Base-by-base conservation (phyloP, 352 stramenopile genomes). In the Phytophthora colocasiae region DNA sequence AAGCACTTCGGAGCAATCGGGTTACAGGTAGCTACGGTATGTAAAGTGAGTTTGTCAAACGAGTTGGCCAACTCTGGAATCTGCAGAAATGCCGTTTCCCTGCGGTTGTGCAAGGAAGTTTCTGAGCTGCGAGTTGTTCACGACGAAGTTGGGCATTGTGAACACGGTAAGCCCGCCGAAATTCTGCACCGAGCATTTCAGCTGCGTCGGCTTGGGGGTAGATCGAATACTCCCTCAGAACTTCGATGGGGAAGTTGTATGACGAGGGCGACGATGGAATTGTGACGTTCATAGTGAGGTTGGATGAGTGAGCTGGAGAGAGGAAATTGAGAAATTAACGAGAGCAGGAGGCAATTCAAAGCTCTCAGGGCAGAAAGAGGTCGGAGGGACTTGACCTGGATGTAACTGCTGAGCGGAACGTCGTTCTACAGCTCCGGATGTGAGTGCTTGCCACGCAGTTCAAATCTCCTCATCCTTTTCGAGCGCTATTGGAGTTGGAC, bases 151-250 rank as follows among this genome's bases (percentile, higher is more conserved):
- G 50, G 9, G 77, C 77, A 55, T 85, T 85, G 51, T 80, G 63
- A 14, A 52, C 72, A 5, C 77, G 74, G 43, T 85, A 88, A 12
- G 78, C 69, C 82, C 82, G 89, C 1, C 68, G 69, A 40, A 88
- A 79, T n/a, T 55, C 63, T 14, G 88, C 74, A 1, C 60, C 62
- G 0, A 91, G 70, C 0, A 55, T 45, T 24, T 51, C 69, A 15
- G 82, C 82, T 6, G 82, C 80, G 60, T 89, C 65, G 17, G 87
- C 77, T 69, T 91, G 82, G 19, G 78, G 78, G 31, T 80, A 58
- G 54, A 77, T 46, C 12, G 75, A 75, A 58, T 78, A 83, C 19
- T 67, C 44, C 11, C 55, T 12, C 9, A 90, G 76, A 17, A 51
- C 75, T 44, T 82, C 55, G n/a, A 80, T 14, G 26, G 69, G 36